phyloP scores from a whole-genome alignment of 306 rosid species.

The Lathyrus aphaca region DNA sequence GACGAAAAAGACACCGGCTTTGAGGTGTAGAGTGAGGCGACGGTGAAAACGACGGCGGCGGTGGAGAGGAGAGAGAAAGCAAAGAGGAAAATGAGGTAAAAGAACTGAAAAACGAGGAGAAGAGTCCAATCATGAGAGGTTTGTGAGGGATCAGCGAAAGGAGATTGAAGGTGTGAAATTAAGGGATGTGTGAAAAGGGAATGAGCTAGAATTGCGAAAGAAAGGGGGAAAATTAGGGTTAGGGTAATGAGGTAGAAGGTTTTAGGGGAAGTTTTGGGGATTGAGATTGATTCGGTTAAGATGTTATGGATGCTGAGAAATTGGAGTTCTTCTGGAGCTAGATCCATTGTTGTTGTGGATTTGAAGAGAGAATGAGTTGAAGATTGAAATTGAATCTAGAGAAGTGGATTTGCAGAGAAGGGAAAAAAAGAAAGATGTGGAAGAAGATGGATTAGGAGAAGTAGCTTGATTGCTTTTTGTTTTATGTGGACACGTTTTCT shows the following conservation, averaged over 20 bases:
- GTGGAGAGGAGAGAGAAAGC: conserved; percentile 95
- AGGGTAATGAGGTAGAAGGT: conserved; percentile 86
- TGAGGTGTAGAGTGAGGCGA: conserved; percentile 85
- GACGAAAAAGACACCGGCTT: conserved; percentile 77
- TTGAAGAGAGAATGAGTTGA: neutral
- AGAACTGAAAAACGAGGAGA: conserved; percentile 75
- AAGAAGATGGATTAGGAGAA: neutral
- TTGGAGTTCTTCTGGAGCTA: conserved; percentile 85
- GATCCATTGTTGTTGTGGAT: conserved; percentile 60
- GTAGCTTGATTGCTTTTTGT: neutral
- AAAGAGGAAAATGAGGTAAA: conserved; percentile 85
- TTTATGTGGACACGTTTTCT: conserved; percentile 7
- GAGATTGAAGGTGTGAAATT: conserved; percentile 63
- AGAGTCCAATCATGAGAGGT: conserved; percentile 73
- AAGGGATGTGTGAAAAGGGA: conserved; percentile 91
- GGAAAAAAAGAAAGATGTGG: conserved; percentile 12
- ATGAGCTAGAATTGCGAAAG: conserved; percentile 89
- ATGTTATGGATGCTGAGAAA: conserved; percentile 59
- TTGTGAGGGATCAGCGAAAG: conserved; percentile 59
- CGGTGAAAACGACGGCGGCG: conserved; percentile 94
- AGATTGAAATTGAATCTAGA: neutral
- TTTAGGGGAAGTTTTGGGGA: conserved; percentile 78
- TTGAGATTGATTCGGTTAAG: conserved; percentile 70
- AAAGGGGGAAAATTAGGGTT: conserved; percentile 81
- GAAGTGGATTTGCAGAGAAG: neutral